Evolutionary conservation across 2,329 filamentous ascomycete species (phyloP).

Genomic region (Arthrobotrys sinensis): DNA sequence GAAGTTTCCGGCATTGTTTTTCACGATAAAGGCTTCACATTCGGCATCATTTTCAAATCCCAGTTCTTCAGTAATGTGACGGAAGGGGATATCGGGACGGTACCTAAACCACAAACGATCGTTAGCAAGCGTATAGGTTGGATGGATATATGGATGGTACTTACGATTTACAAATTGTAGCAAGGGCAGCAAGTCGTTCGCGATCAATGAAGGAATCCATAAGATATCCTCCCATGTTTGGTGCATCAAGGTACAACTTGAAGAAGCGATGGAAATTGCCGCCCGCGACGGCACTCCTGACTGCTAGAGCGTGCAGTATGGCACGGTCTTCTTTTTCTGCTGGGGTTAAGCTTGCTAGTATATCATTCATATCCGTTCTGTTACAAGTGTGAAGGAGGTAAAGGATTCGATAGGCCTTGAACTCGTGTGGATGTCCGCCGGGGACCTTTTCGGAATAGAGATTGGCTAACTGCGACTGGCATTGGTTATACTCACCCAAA

Average conservation of each 20-base stretch:
- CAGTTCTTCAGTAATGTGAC: slow-evolving; percentile 95
- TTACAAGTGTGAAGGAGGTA: slow-evolving; percentile 99
- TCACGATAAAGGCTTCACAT: slow-evolving; percentile 89
- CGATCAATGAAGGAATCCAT: slow-evolving; percentile 99
- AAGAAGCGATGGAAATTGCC: slow-evolving; percentile 99
- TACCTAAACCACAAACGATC: slow-evolving; percentile 75
- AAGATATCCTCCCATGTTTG: slow-evolving; percentile 96
- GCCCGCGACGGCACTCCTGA: slow-evolving; percentile 90
- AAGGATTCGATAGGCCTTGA: slow-evolving; percentile 98
- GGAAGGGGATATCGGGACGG: slow-evolving; percentile 88
- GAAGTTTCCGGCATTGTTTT: slow-evolving; percentile 81
- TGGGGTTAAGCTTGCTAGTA: slow-evolving; percentile 97
- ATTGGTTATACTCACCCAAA: slow-evolving; percentile 99
- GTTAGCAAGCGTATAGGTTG: slow-evolving; percentile 67
- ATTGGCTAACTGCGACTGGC: slow-evolving; percentile 95
- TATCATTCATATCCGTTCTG: slow-evolving; percentile 96
- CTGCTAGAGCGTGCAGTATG: slow-evolving; percentile 90
- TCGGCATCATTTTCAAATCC: slow-evolving; percentile 94
- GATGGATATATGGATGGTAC: slow-evolving; percentile 68
- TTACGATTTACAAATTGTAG: slow-evolving; percentile 95
- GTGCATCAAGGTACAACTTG: slow-evolving; percentile 92
- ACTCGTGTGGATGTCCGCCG: slow-evolving; percentile 87
- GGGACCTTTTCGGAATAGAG: slow-evolving; percentile 89
- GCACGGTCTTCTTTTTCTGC: slow-evolving; percentile 90
- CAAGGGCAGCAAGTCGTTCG: slow-evolving; percentile 90